Evolutionary conservation across 371 early-diverging fungal genomes (phyloP), one percentile per base, ranked within the genome.

Genomic region (Rhizopus sp.): DNA sequence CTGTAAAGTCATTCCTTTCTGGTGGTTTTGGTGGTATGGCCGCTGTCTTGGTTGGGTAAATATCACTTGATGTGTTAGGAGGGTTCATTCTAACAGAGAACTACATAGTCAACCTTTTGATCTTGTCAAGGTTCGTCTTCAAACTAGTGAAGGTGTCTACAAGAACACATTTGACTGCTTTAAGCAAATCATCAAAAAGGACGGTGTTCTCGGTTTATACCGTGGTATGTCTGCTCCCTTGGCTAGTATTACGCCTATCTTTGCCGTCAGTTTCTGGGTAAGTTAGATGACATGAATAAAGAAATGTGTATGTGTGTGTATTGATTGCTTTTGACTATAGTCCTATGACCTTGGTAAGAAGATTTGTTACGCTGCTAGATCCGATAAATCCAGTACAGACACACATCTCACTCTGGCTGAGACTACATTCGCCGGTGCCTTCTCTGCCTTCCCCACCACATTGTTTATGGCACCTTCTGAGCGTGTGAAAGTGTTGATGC

Each of bases 401-500:
- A 66, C 57, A n/a, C 80, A 76, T 0, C 80, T 97, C 42, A 77
- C 82, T 57, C 77, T 93, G 66, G 78, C 77, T 58, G 94, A 97
- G 68, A 88, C 85, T 45, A 86, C 90, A 32, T 83, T 93, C 73
- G 98, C 98, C 34, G 98, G 99, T 70, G 96, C 89, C 23, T 94
- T 97, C 82, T 95, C 95, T 7, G 98, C 98, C 50, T 83, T 94
- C 31, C 96, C 97, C 16, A 94, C 97, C 33, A 96, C 98, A 16
- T 73, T 93, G 59, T 78, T 98, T 61, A 94, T 94, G 93, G 88
- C 90, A 49, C 98, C 90, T 55, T 89, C 91, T 74, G 98, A 97
- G 75, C 92, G 98, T 65, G 86, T 98, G 76, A 98, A 97, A 84
- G 93, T 94, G 41, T 71, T 95, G 61, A 83, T 97, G 74, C 99